phyloP scores from a whole-genome alignment of 805 yeast species.

The Torulaspora maleeae region DNA sequence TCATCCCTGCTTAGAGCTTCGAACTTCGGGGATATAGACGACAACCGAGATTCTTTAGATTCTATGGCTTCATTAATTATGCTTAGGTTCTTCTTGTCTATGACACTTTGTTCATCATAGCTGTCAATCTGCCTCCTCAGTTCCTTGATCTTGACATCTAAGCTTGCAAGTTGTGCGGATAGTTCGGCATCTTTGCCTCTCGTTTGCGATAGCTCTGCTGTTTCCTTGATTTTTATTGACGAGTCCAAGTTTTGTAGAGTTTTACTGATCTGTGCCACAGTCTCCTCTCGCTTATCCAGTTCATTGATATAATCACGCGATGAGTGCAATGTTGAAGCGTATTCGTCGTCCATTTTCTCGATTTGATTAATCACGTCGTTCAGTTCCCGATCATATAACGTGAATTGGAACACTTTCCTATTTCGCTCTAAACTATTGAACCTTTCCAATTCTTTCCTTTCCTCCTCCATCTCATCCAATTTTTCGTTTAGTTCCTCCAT shows the following conservation, averaged over 20 bases:
- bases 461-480: constrained; percentile 72
- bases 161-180: constrained; percentile 45
- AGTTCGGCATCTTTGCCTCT: constrained; percentile 48
- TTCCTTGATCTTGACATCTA: constrained; percentile 45
- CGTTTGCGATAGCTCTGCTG: constrained; percentile 53
- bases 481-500: constrained; percentile 65
- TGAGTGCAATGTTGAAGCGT: constrained; percentile 47
- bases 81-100: constrained; percentile 26
- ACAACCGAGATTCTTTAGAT: constrained; percentile 38
- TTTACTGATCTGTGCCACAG: constrained; percentile 43
- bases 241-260: constrained; percentile 46
- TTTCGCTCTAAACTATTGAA: constrained; percentile 64
- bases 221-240: constrained; percentile 44
- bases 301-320: constrained; percentile 52
- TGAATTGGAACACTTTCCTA: constrained; percentile 68
- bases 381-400: constrained; percentile 72
- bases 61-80: constrained; percentile 32
- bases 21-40: constrained; percentile 40
- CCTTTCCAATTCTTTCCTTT: constrained; percentile 66
- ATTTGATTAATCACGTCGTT: constrained; percentile 55
- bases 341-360: constrained; percentile 55
- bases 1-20: constrained; percentile 41
- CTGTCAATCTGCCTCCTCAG: constrained; percentile 36
- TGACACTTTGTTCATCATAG: constrained; percentile 33
- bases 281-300: constrained; percentile 56